Percentiles rank a stretch among this genome's conserved stretches.
phyloP scores from a whole-genome alignment of 1,284 basidiomycete species.

The Moesziomyces sp. region DNA sequence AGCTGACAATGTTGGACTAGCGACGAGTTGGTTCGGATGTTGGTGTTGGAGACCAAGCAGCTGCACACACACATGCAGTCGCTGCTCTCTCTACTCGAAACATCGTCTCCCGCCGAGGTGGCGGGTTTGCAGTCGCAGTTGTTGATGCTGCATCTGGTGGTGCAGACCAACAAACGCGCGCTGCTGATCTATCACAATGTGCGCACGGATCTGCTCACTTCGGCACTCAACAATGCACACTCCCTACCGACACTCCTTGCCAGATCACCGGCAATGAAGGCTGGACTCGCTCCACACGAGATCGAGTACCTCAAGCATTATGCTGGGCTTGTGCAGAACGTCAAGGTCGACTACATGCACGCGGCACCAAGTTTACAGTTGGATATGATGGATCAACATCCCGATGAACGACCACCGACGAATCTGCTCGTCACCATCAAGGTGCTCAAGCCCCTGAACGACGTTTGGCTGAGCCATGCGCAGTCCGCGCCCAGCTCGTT shows the following conservation, averaged over 20 bases:
- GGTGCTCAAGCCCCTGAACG: constrained; percentile 18
- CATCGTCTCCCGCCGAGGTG: constrained; percentile 66
- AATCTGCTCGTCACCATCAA: constrained; percentile 28
- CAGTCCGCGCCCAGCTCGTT: constrained; percentile 23
- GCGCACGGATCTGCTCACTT: constrained; percentile 73
- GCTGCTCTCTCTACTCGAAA: constrained; percentile 71
- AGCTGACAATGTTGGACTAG: constrained; percentile 15
- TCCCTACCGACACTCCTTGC: constrained; percentile 18
- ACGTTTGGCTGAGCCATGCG: constrained; percentile 21
- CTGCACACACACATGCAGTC: constrained; percentile 72
- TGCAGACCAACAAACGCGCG: constrained; percentile 90
- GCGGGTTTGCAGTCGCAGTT: constrained; percentile 75
- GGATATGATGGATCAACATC: constrained; percentile 19
- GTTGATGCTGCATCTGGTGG: constrained; percentile 85
- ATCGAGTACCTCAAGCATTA: constrained; percentile 23
- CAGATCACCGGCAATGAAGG: not conserved
- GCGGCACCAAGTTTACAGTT: constrained; percentile 8
- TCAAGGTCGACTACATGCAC: constrained; percentile 25
- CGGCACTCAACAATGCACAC: constrained; percentile 7
- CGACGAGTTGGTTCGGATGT: constrained; percentile 82
- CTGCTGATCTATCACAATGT: constrained; percentile 90
- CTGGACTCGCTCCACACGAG: constrained; percentile 13
- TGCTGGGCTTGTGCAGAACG: constrained; percentile 13
- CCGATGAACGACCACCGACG: constrained; percentile 18
- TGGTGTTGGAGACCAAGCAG: constrained; percentile 90